phyloP scores from a whole-genome alignment of 257 asterid species.

The Lycium ferocissimum region DNA sequence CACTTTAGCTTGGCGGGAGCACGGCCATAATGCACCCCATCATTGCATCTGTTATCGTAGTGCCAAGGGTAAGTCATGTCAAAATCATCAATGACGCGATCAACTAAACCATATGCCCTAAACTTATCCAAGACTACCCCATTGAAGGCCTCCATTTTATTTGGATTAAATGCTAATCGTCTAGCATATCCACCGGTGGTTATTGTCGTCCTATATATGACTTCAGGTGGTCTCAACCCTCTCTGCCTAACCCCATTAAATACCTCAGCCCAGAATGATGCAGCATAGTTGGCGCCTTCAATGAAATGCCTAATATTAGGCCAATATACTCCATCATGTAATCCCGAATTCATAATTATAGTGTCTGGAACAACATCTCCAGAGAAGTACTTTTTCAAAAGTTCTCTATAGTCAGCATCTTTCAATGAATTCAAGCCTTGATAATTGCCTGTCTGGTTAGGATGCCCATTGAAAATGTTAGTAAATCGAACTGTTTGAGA shows the following conservation, averaged over 20 bases:
- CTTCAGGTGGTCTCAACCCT: conserved; percentile 58
- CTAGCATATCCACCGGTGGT: conserved; percentile 90
- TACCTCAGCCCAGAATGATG: conserved; percentile 76
- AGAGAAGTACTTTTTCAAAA: conserved; percentile 61
- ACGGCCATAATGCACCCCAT: conserved; percentile 96
- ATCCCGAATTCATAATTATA: conserved; percentile 83
- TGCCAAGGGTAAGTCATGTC: conserved; percentile 99
- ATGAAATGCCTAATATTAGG: conserved; percentile 57
- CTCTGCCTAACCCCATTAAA: conserved; percentile 54
- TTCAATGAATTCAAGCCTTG: conserved; percentile 71
- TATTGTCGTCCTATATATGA: conserved; percentile 83
- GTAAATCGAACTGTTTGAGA: conserved; percentile 76
- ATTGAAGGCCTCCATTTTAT: conserved; percentile 93
- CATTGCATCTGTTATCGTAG: conserved; percentile 84
- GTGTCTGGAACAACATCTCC: conserved; percentile 68
- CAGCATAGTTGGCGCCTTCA: conserved; percentile 75
- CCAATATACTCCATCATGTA: conserved; percentile 91
- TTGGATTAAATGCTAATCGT: conserved; percentile 74
- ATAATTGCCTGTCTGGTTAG: conserved; percentile 65
- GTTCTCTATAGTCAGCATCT: conserved; percentile 57
- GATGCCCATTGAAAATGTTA: conserved; percentile 87
- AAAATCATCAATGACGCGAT: conserved; percentile 70
- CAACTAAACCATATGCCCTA: conserved; percentile 60
- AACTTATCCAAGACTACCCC: conserved; percentile 84
- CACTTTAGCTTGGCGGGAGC: conserved; percentile 80